Evolutionary conservation across 805 yeast genomes (phyloP), one percentile per base, ranked within the genome.

Genomic region (Myxozyma neotropica): DNA sequence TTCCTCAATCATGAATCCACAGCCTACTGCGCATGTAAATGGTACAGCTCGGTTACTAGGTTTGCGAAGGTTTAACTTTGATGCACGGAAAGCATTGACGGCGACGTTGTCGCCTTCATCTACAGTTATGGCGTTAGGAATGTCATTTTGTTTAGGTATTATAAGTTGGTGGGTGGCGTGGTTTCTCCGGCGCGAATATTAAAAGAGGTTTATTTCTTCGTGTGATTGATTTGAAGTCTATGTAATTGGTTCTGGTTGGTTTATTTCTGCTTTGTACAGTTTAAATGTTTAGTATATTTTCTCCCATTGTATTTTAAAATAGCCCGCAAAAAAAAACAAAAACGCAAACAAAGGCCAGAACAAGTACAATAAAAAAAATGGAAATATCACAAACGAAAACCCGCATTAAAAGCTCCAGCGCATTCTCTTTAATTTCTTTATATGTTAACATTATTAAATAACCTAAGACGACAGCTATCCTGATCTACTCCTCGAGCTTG

Each of bases 91-190:
- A 19, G 46, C 36, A 13, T 15, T 17, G 27, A 29, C 23, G 6
- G 13, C 31, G 38, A 19, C 26, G 2, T 15, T 23, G 21, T 27
- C 27, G 8, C 38, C 39, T 13, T 5, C 49, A n/a, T 36, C 45
- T 17, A 40, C 57, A 7, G 19, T 52, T 15, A 53, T 53, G 17
- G 59, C 64, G 7, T 19, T 62, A 19, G 56, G 65, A 10, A 35
- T 62, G 57, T 62, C 66, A 6, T 10, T 62, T 19, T 55, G 57
- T 52, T 23, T 60, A 27, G 66, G 66, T 8, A 13, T 62, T 24
- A 17, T 62, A 19, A 50, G 64, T 31, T 39, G 61, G 42, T 62
- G 64, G 59, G n/a, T 62, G 10, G 56, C 66, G 26, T 59, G 62
- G 61, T 39, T 59, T 36, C 51, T 40, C 29, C 53, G 60, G 10